Conservation (phyloP, 169 alveolate genomes). For the Eimeria acervulina region DNA sequence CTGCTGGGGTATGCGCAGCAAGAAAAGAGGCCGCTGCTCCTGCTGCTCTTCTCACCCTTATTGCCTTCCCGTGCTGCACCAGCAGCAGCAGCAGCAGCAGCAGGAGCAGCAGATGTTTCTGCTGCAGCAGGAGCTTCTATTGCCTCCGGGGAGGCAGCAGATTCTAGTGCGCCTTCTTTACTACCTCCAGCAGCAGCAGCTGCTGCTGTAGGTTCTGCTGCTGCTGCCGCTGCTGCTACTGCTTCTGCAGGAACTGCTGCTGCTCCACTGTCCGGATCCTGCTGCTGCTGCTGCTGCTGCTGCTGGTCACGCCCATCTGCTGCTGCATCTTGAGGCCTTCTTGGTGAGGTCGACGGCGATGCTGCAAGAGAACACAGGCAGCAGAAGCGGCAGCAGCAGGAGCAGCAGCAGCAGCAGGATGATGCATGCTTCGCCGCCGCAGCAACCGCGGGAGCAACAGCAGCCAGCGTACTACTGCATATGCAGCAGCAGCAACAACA, state of each 20-base stretch:
- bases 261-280: not conserved
- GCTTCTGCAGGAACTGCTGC: constrained; percentile 30
- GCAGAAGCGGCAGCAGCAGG: constrained; percentile 11
- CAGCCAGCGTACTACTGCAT: no score
- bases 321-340: constrained; percentile 7
- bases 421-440: not conserved
- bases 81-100: not conserved
- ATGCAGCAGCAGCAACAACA: constrained; percentile 21
- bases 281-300: constrained; percentile 44
- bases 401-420: not conserved
- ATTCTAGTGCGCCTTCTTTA: not conserved
- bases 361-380: not conserved
- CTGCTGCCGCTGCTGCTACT: constrained; percentile 5
- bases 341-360: not conserved
- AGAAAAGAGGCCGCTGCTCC: constrained; percentile 13
- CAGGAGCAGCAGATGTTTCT: not conserved
- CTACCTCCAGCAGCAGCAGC: not conserved
- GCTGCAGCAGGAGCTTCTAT: constrained; percentile 14
- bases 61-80: not conserved
- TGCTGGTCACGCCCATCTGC: not conserved
- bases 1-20: constrained; percentile 44
- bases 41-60: not conserved
- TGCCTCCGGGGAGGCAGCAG: not conserved
- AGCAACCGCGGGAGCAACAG: no score
- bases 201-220: constrained; percentile 6